These are phyloP conservation scores for Populus ilicifolia DNA, from an alignment of 345 rosid species.

Conservation along the genomic window DNA sequence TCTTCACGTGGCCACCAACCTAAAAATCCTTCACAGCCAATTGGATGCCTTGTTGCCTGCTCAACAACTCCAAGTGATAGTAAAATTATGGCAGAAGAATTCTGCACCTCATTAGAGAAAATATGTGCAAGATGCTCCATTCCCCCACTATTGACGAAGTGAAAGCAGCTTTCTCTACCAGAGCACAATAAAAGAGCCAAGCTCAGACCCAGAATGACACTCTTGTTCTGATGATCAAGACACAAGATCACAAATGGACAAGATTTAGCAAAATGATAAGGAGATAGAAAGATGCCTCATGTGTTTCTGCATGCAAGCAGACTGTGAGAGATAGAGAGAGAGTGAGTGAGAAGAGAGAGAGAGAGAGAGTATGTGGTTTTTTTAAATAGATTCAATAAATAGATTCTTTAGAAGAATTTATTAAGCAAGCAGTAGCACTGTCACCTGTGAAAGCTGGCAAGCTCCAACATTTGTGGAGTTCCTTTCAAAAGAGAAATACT, in stretches of 20 bases:
- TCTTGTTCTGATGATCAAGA: constrained; percentile 57
- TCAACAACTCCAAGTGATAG: constrained; percentile 76
- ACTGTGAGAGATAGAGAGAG: too few species aligned
- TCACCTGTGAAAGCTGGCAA: constrained; percentile 61
- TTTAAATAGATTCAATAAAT: not conserved
- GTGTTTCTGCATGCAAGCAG: not conserved
- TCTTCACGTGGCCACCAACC: constrained; percentile 99
- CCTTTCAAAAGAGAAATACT: constrained; percentile 41
- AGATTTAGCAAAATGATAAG: constrained; percentile 2
- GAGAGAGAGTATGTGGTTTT: too few species aligned
- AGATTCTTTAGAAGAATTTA: not conserved
- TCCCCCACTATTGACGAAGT: constrained; percentile 75
- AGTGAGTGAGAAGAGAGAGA: too few species aligned
- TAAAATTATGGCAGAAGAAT: constrained; percentile 52
- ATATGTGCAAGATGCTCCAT: constrained; percentile 63
- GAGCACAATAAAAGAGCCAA: constrained; percentile 76
- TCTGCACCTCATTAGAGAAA: constrained; percentile 43
- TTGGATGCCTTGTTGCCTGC: constrained; percentile 83
- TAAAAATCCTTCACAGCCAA: constrained; percentile 88
- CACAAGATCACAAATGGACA: constrained; percentile 14
- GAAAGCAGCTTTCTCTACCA: constrained; percentile 89
- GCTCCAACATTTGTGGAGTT: constrained; percentile 38
- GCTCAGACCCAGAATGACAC: constrained; percentile 65
- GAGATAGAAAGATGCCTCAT: not conserved
- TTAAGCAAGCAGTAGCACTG: constrained; percentile 7